Base-by-base conservation (phyloP, 164 flowering plant genomes). In the Stephania japonica region DNA sequence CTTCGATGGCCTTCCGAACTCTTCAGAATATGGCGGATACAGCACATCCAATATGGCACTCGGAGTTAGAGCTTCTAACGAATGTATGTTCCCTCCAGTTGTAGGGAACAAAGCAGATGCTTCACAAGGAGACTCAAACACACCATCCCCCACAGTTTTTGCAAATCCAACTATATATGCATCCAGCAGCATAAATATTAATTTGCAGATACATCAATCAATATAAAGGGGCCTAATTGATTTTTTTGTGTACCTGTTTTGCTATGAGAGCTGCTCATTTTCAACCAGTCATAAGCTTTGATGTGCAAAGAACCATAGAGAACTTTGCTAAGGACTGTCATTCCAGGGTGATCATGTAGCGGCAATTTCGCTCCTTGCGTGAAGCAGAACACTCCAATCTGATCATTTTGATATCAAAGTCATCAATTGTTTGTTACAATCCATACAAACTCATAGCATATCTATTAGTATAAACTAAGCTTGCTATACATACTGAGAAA, bases 271-370 rank as follows among this genome's bases (percentile, higher is more conserved):
- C 44, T 69, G 13, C 67, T 69, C 16, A 67, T 43, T 68, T 74
- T 75, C 56, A 80, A 79, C 89, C 87, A 84, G 41, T 86, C 89
- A 62, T 83, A 86, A 7, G 88, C 73, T 75, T 83, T 84, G 21
- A 81, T 71, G 67, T 84, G 42, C 38, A 84, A 10, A 0, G 85
- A 73, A 5, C 89, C 89, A 24, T 77, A 80, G 7, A 86, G 80
- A 24, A 84, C 75, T 67, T 84, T 86, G 84, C 82, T 82, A 1
- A 86, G 74, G 23, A 86, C 88, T 0, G 86, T 86, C 88, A 86
- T 86, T 24, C 77, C 75, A 1, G 88, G 88, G 53, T 86, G 88
- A 65, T 84, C 79, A 69, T 86, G 86, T n/a, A 85, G 81, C 6
- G 86, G 88, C 18, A 85, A 27, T 4, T 32, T 25, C 9, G 27